Evolutionary conservation across 352 stramenopile genomes (phyloP).

Genomic region (Lagenidium giganteum): DNA sequence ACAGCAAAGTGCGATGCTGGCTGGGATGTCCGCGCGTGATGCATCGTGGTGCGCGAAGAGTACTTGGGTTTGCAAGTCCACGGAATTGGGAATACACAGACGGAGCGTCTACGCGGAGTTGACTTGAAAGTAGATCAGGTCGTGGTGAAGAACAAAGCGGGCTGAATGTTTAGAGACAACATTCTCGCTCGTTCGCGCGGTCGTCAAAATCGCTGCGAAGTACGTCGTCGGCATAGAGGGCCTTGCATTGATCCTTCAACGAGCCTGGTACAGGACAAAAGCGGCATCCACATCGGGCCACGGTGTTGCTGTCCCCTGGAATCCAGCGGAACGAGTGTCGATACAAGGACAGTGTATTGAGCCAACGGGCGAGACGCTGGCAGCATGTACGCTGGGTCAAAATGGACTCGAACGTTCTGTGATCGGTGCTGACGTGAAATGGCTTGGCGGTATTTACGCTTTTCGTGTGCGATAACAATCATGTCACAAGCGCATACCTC

Average conservation of each 20-base stretch:
- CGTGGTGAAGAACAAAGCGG: too few species aligned
- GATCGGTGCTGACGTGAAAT: conserved; percentile 13
- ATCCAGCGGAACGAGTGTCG: conserved; percentile 14
- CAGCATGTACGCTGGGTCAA: conserved; percentile 8
- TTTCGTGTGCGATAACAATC: too few species aligned
- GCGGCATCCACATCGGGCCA: too few species aligned
- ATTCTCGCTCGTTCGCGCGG: too few species aligned
- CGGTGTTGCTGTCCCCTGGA: conserved; percentile 6
- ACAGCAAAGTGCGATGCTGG: conserved; percentile 6
- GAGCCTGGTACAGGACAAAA: too few species aligned
- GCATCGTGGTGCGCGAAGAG: conserved; percentile 9
- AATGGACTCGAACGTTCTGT: conserved; percentile 11
- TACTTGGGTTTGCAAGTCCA: conserved; percentile 3
- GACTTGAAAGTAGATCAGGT: too few species aligned
- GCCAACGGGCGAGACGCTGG: conserved; percentile 5
- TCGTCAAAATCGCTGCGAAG: too few species aligned
- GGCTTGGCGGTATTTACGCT: conserved; percentile 6
- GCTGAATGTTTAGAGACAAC: too few species aligned
- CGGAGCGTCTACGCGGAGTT: too few species aligned
- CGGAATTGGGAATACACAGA: conserved; percentile 6
- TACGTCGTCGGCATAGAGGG: too few species aligned
- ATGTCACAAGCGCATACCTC: conserved; percentile 2
- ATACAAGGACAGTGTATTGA: conserved; percentile 15
- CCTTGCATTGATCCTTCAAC: too few species aligned
- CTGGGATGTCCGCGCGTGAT: conserved; percentile 3